Base-by-base conservation (phyloP, 345 rosid genomes). In the Gossypium ekmanianum region DNA sequence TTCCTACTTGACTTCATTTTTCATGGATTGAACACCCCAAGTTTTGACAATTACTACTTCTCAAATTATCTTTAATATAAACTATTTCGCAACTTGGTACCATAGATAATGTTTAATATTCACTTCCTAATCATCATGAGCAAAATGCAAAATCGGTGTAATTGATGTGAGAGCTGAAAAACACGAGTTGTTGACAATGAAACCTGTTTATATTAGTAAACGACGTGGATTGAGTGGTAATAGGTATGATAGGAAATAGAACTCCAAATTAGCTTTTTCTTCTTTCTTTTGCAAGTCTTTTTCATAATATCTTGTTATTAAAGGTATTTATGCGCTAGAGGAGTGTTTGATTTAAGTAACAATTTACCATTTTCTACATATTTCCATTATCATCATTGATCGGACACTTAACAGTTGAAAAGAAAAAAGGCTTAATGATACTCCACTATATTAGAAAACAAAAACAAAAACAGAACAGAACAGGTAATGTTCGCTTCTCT, bases 81-180 rank as follows among this genome's bases (percentile, higher is more conserved):
- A 72, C 43, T 72, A 67, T 68, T 72, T 39, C 56, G 9, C 82
- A 80, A 80, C 64, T 78, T 76, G 84, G 64, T 22, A 50, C 64
- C 41, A 9, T 65, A 67, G 80, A 80, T 83, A 80, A 83, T 76
- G 63, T 76, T 63, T n/a, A 62, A n/a, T 73, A 78, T 18, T 76
- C 10, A 34, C 74, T 18, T 72, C 27, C 62, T 50, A 77, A 80
- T 77, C 67, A 83, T 80, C 68, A 50, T 72, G 17, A 41, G 29
- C 61, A 52, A 47, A 62, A 54, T n/a, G 50, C 61, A 52, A 47
- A 62, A 54, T n/a, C 57, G 54, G 16, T 65, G 34, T 70, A 44
- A n/a, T 61, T 58, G 66, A 47, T 61, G 45, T 52, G 79, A 75
- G 47, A 14, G 29, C 68, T 11, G 11, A 69, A 27, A 50, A 3